phyloP scores from a whole-genome alignment of 441 rosid species.

The Manihot esculenta region DNA sequence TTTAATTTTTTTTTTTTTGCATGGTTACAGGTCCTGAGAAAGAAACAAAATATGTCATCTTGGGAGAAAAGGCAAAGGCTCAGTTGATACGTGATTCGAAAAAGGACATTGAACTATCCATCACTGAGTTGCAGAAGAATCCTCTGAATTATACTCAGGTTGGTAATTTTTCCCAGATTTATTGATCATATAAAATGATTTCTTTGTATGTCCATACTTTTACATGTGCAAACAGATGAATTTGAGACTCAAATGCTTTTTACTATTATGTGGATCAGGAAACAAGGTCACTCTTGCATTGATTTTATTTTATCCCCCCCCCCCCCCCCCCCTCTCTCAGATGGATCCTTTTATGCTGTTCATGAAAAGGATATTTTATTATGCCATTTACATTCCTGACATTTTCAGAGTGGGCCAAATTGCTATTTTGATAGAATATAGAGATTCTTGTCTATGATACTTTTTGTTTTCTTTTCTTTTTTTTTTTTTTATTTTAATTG shows the following conservation, averaged over 20 bases:
- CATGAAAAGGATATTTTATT: not conserved
- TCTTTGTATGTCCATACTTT: too few species aligned
- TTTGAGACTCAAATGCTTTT: not conserved
- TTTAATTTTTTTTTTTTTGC: too few species aligned
- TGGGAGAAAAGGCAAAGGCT: constrained; percentile 94
- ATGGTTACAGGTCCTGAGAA: constrained; percentile 71
- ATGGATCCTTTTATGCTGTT: not conserved
- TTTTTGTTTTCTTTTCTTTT: too few species aligned
- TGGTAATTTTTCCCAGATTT: constrained; percentile 1
- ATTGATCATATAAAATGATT: not conserved
- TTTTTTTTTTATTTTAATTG: constrained; percentile 6
- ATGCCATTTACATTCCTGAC: not conserved
- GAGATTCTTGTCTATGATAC: not conserved
- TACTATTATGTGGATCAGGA: not conserved
- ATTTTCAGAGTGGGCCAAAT: not conserved
- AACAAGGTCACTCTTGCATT: not conserved
- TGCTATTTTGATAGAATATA: not conserved
- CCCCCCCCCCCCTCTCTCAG: not conserved
- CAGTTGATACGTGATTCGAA: constrained; percentile 83
- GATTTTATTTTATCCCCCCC: too few species aligned
- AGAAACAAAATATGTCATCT: constrained; percentile 68
- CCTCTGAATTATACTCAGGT: constrained; percentile 90
- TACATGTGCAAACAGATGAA: not conserved
- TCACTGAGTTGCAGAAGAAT: constrained; percentile 80
- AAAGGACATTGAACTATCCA: constrained; percentile 53